These are phyloP conservation scores for Aciculosporium take DNA, from an alignment of 2,329 filamentous ascomycete species.

Conservation along the genomic window DNA sequence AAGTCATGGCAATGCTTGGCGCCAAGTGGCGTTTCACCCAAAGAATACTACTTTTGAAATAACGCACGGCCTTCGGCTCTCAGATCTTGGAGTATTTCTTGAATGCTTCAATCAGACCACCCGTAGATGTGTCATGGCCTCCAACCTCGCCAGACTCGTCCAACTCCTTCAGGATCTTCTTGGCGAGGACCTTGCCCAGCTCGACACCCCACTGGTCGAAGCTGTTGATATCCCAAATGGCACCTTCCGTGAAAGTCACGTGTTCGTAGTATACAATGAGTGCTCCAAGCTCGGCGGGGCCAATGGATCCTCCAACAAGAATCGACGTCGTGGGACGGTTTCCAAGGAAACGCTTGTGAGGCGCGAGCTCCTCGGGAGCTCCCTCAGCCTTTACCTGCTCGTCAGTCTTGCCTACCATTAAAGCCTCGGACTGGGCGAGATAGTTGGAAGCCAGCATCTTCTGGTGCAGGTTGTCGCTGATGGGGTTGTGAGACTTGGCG, in stretches of 20 bases:
- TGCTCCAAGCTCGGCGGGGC: constrained; percentile 81
- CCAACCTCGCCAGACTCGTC: constrained; percentile 58
- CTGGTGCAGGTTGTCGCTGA: constrained; percentile 85
- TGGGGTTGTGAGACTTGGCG: constrained; percentile 90
- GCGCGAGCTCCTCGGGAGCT: constrained; percentile 58
- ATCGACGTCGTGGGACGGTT: constrained; percentile 96
- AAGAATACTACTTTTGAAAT: too few species aligned
- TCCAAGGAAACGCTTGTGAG: constrained; percentile 98
- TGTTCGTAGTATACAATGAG: constrained; percentile 99
- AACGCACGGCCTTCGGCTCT: too few species aligned
- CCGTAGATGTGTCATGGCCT: constrained; percentile 77
- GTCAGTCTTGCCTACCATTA: constrained; percentile 81
- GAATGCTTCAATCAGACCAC: constrained; percentile 79
- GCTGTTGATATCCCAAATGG: constrained; percentile 98
- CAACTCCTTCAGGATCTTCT: constrained; percentile 78
- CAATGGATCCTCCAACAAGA: constrained; percentile 78
- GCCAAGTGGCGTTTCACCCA: too few species aligned
- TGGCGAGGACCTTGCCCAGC: constrained; percentile 89
- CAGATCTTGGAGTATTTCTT: constrained; percentile 54
- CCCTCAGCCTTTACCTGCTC: constrained; percentile 68
- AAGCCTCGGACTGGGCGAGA: constrained; percentile 74
- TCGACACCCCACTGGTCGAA: constrained; percentile 99
- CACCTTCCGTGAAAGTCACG: constrained; percentile 92
- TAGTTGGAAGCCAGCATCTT: constrained; percentile 91
- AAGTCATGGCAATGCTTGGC: too few species aligned